These are phyloP conservation scores for Pterocarpus santalinus DNA, from an alignment of 306 rosid species.

Conservation along the genomic window DNA sequence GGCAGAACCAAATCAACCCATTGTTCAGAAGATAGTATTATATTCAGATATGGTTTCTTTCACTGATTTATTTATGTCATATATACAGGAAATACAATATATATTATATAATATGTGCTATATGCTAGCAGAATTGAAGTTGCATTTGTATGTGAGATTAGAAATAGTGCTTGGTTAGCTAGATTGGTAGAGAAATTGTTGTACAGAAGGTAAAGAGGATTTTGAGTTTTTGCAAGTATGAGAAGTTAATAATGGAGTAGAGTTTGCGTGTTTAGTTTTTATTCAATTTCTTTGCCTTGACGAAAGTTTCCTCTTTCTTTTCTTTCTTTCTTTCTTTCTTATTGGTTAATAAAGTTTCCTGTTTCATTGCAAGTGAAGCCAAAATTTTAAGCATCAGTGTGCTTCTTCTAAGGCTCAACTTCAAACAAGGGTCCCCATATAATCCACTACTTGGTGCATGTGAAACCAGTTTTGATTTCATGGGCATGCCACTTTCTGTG, in stretches of 20 bases:
- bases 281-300: constrained; percentile 34
- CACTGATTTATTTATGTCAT: constrained; percentile 36
- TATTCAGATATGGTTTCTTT: constrained; percentile 30
- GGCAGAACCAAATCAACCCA: background rate
- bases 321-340: background rate
- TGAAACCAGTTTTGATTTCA: constrained; percentile 39
- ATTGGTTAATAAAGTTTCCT: constrained; percentile 17
- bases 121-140: constrained; percentile 43
- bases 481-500: background rate
- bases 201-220: constrained; percentile 65
- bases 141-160: constrained; percentile 41
- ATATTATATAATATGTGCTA: constrained; percentile 28
- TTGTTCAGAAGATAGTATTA: constrained; percentile 30
- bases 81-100: constrained; percentile 41
- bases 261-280: constrained; percentile 27
- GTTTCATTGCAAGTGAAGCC: constrained; percentile 42
- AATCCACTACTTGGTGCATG: constrained; percentile 17
- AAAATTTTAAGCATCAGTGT: background rate
- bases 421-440: background rate
- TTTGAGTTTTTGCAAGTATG: constrained; percentile 44
- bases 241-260: constrained; percentile 31
- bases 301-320: background rate
- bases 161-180: constrained; percentile 44
- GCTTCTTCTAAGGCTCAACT: constrained; percentile 16
- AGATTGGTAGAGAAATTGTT: constrained; percentile 58